phyloP scores from a whole-genome alignment of 306 rosid genomes.

The Sindora glabra region DNA sequence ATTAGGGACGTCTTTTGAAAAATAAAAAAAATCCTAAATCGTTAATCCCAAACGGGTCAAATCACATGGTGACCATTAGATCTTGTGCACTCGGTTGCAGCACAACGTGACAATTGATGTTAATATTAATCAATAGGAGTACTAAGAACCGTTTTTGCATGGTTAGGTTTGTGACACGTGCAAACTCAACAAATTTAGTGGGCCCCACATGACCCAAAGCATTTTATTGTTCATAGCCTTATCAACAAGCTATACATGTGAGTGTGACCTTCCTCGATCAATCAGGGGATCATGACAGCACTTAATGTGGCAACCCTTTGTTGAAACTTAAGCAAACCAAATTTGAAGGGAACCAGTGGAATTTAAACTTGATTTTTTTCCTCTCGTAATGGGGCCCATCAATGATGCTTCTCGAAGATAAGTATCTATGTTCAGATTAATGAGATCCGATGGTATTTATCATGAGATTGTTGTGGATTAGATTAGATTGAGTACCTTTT shows the following conservation, averaged over 20 bases:
- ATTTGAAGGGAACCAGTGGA: constrained; percentile 15
- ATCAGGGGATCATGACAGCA: constrained; percentile 32
- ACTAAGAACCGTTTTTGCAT: constrained; percentile 7
- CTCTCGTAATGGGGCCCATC: neutral
- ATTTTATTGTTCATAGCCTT: constrained; percentile 16
- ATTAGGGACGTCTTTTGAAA: neutral
- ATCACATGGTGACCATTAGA: constrained; percentile 45
- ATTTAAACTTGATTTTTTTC: neutral
- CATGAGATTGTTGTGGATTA: neutral
- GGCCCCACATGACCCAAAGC: constrained; percentile 11
- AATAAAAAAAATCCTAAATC: constrained; percentile 18
- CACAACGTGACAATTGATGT: no score
- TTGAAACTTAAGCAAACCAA: constrained; percentile 12
- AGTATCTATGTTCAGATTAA: neutral
- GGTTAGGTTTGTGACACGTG: constrained; percentile 34
- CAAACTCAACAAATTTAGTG: neutral
- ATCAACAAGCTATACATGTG: constrained; percentile 16
- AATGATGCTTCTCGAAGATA: neutral
- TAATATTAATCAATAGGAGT: no score
- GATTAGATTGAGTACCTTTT: constrained; percentile 9
- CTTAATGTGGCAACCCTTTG: constrained; percentile 19
- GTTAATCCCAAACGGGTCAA: constrained; percentile 29
- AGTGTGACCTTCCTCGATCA: constrained; percentile 32
- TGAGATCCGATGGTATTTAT: neutral
- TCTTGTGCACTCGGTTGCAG: constrained; percentile 15